phyloP scores from a whole-genome alignment of 73 alveolate species.

The Paramecium sonneborni region DNA sequence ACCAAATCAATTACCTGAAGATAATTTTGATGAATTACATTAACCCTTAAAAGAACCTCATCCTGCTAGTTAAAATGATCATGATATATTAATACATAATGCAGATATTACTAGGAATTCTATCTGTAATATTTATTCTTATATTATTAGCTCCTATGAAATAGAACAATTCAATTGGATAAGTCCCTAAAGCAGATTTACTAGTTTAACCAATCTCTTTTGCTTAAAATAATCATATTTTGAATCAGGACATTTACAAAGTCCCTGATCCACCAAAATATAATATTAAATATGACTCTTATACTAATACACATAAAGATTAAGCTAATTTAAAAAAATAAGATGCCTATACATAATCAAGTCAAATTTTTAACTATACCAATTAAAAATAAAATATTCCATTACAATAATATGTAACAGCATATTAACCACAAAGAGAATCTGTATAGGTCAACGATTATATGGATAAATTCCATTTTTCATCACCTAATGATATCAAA shows the following conservation, averaged over 20 bases:
- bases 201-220: background rate
- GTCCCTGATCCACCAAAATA: background rate
- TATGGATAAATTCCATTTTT: background rate
- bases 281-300: background rate
- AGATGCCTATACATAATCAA: background rate
- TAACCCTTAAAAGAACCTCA: background rate
- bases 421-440: background rate
- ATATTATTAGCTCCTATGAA: background rate
- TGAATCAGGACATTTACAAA: background rate
- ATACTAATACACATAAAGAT: background rate
- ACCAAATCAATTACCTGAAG: background rate
- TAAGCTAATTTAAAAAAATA: background rate
- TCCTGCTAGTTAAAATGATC: background rate
- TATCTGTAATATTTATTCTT: background rate
- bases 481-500: constrained; percentile 17
- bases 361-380: background rate
- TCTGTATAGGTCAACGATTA: background rate
- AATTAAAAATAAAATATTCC: background rate
- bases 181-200: background rate
- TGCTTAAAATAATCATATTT: background rate
- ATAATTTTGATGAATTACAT: background rate
- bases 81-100: background rate
- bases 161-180: background rate
- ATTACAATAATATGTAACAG: background rate
- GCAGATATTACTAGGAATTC: background rate